Percentiles rank a stretch among this genome's conserved stretches.
Evolutionary conservation across 805 yeast species (phyloP).

Genomic region (Brettanomyces anomalus): DNA sequence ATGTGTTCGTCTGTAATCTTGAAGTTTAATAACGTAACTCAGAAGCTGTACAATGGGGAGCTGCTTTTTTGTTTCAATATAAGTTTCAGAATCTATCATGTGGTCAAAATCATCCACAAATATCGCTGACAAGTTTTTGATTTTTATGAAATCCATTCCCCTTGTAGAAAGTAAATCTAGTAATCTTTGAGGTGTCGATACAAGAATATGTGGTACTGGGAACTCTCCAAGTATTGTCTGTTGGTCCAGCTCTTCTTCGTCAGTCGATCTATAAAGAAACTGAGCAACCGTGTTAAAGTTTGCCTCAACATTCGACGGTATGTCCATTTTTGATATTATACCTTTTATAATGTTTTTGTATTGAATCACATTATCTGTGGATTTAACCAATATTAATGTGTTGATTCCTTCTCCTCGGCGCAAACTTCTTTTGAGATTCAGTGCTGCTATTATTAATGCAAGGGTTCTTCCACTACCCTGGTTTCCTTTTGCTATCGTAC

Average conservation of each 20-base stretch:
- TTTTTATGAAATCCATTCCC: slow-evolving; percentile 23
- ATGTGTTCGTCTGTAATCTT: slow-evolving; percentile 23
- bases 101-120: slow-evolving; percentile 27
- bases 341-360: slow-evolving; percentile 11
- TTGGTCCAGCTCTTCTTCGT: slow-evolving; percentile 17
- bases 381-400: slow-evolving; percentile 23
- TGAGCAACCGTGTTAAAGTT: slow-evolving; percentile 15
- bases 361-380: slow-evolving; percentile 18
- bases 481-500: slow-evolving; percentile 24
- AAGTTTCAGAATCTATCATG: slow-evolving; percentile 16
- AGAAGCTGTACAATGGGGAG: slow-evolving; percentile 24
- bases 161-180: slow-evolving; percentile 25
- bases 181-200: slow-evolving; percentile 29
- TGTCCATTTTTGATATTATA: slow-evolving; percentile 6
- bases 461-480: slow-evolving; percentile 24
- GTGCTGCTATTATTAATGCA: slow-evolving; percentile 19
- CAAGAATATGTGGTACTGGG: slow-evolving; percentile 24
- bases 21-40: slow-evolving; percentile 23
- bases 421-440: slow-evolving; percentile 15
- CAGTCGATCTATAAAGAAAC: slow-evolving; percentile 21
- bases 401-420: slow-evolving; percentile 21
- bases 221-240: slow-evolving; percentile 13
- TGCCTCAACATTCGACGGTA: neutral
- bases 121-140: slow-evolving; percentile 19
- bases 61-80: slow-evolving; percentile 12